A percentile compares a stretch with the other conserved stretches of the same genome.
Evolutionary conservation across 2,329 filamentous ascomycete species (phyloP).

Genomic region (Nothomitra cinnamomea): DNA sequence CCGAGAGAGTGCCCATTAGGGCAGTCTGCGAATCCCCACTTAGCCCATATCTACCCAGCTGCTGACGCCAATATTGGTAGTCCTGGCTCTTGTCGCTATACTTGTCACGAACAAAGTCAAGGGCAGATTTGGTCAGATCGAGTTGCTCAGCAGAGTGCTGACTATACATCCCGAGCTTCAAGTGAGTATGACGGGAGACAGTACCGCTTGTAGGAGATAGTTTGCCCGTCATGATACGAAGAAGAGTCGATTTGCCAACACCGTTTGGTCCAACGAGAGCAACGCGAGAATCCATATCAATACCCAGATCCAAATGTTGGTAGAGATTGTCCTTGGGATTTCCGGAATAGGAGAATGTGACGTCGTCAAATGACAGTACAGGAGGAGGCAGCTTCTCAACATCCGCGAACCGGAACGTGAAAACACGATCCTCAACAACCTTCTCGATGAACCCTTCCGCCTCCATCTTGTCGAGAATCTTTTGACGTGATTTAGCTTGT

Average conservation of each 20-base stretch:
- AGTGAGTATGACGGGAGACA: slow-evolving; percentile 85
- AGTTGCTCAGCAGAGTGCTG: slow-evolving; percentile 98
- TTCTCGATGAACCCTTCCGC: slow-evolving; percentile 96
- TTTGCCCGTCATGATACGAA: slow-evolving; percentile 92
- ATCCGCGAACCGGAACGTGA: slow-evolving; percentile 95
- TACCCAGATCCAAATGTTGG: slow-evolving; percentile 91
- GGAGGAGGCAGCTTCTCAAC: slow-evolving; percentile 98
- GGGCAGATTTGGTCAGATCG: slow-evolving; percentile 89
- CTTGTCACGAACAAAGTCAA: slow-evolving; percentile 96
- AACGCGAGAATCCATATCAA: slow-evolving; percentile 98
- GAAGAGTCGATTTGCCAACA: slow-evolving; percentile 95
- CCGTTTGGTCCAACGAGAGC: slow-evolving; percentile 95
- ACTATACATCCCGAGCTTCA: slow-evolving; percentile 96
- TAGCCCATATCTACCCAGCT: slow-evolving; percentile 87
- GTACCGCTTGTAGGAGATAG: slow-evolving; percentile 67
- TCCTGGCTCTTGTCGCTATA: slow-evolving; percentile 81
- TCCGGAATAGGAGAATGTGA: slow-evolving; percentile 96
- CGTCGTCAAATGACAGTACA: slow-evolving; percentile 88
- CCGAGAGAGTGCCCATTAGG: slow-evolving; percentile 92
- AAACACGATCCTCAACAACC: slow-evolving; percentile 68
- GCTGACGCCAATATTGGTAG: slow-evolving; percentile 98
- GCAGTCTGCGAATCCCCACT: slow-evolving; percentile 88
- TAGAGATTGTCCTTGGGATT: slow-evolving; percentile 81
- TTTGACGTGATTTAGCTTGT: slow-evolving; percentile 97
- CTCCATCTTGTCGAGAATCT: slow-evolving; percentile 99